Conservation (phyloP, 768 basidiomycete genomes). For the Inosperma sp. region DNA sequence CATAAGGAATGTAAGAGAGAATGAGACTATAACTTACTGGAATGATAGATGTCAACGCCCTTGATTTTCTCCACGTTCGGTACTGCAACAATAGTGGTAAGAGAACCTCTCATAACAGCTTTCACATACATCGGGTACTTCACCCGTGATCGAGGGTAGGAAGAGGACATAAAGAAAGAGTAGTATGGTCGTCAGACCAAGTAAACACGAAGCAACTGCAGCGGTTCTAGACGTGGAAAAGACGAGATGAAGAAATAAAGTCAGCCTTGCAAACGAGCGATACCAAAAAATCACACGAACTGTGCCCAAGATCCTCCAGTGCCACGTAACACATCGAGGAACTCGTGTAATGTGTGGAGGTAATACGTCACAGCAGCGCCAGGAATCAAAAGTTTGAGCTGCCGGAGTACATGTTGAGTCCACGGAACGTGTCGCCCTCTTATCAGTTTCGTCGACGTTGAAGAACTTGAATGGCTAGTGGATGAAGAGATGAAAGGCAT, state of each 20-base stretch:
- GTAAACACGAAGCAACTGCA: conserved; percentile 49
- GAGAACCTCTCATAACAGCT: not conserved
- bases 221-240: conserved; percentile 45
- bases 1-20: conserved; percentile 2
- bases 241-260: not conserved
- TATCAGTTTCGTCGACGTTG: not conserved
- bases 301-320: conserved; percentile 46
- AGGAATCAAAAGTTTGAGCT: conserved; percentile 75
- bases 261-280: not conserved
- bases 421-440: conserved; percentile 23
- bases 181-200: conserved; percentile 55
- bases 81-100: conserved; percentile 45
- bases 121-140: conserved; percentile 61
- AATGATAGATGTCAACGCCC: conserved; percentile 61
- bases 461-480: not conserved
- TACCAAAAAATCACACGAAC: conserved; percentile 34
- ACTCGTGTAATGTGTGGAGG: conserved; percentile 50
- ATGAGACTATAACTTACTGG: conserved; percentile 38
- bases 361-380: conserved; percentile 60
- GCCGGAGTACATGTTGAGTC: conserved; percentile 51
- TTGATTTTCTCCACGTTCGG: conserved; percentile 68
- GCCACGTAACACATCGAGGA: conserved; percentile 40
- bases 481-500: conserved; percentile 7
- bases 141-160: conserved; percentile 61
- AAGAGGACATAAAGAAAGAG: conserved; percentile 72